A percentile compares a stretch with the other conserved stretches of the same genome.
These are phyloP conservation scores for Solanum hybrid DNA, from an alignment of 305 asterid genomes.

Conservation along the genomic window DNA sequence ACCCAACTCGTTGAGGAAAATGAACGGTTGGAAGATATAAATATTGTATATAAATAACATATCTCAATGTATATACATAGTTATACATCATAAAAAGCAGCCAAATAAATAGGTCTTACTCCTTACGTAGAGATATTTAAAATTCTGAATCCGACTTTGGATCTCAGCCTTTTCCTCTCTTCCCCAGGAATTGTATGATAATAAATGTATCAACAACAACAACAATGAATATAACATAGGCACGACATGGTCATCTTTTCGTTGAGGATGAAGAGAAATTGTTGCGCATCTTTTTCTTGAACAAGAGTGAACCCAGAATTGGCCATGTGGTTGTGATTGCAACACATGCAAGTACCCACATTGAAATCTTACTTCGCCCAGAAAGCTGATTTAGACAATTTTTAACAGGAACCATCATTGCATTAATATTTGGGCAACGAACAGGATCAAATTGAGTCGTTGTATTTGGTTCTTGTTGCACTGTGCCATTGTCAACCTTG, in stretches of 20 bases:
- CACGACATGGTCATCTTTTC: not conserved
- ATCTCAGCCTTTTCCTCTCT: not conserved
- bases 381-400: conserved; percentile 45
- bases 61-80: not conserved
- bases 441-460: not conserved
- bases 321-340: conserved; percentile 78
- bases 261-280: not conserved
- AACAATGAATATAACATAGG: not conserved
- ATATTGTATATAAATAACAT: too few species aligned
- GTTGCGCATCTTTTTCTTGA: conserved; percentile 30
- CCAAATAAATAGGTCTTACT: not conserved
- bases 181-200: not conserved
- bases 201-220: not conserved
- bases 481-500: conserved; percentile 4
- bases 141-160: not conserved
- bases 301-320: conserved; percentile 42
- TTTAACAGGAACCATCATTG: conserved; percentile 29
- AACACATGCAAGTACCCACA: conserved; percentile 67
- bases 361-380: conserved; percentile 29
- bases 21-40: not conserved
- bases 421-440: not conserved
- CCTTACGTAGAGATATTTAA: too few species aligned
- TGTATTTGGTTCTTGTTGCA: conserved; percentile 3
- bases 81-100: not conserved
- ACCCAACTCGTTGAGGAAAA: not conserved